A percentile compares a stretch with the other conserved stretches of the same genome.
These are phyloP conservation scores for Aspergillus floridensis DNA, from an alignment of 2,329 filamentous ascomycete genomes.

Conservation along the genomic window DNA sequence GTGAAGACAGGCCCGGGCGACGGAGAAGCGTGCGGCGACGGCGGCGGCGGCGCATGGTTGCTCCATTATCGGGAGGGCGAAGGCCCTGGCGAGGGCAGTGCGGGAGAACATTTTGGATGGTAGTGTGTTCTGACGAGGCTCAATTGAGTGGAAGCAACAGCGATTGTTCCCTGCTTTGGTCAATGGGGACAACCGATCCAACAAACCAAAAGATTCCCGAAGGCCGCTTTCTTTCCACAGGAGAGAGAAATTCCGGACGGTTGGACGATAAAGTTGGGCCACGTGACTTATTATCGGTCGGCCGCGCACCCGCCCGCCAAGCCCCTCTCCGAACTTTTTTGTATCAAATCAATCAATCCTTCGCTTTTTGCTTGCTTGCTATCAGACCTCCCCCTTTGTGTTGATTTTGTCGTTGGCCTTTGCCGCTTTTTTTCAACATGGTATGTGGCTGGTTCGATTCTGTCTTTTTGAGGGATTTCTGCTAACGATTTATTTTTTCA, in stretches of 20 bases:
- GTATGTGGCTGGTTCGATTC: conserved; percentile 20
- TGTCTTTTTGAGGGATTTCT: not conserved
- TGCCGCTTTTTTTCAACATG: conserved; percentile 27
- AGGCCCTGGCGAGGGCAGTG: conserved; percentile 30
- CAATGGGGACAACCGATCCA: not conserved
- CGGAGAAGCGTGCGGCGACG: conserved; percentile 5
- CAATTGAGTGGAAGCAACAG: not conserved
- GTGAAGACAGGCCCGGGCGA: conserved; percentile 43
- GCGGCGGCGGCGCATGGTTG: conserved; percentile 11
- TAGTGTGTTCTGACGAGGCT: conserved; percentile 5
- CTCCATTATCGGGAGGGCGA: conserved; percentile 28
- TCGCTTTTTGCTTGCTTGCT: conserved; percentile 10
- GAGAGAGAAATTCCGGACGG: conserved; percentile 35
- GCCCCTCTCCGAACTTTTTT: conserved; percentile 18
- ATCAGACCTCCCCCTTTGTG: conserved; percentile 8
- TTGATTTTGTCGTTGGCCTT: conserved; percentile 12
- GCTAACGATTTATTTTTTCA: conserved; percentile 9
- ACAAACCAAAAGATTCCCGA: no score
- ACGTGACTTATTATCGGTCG: conserved; percentile 16
- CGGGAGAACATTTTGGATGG: conserved; percentile 36
- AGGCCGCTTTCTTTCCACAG: no score
- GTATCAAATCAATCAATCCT: conserved; percentile 8
- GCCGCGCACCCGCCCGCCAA: conserved; percentile 3
- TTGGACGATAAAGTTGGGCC: conserved; percentile 16
- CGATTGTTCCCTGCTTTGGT: not conserved